Percentiles rank a stretch among this genome's conserved stretches.
Evolutionary conservation across 78 protist genomes (phyloP).

Genomic region (Guillardia theta): DNA sequence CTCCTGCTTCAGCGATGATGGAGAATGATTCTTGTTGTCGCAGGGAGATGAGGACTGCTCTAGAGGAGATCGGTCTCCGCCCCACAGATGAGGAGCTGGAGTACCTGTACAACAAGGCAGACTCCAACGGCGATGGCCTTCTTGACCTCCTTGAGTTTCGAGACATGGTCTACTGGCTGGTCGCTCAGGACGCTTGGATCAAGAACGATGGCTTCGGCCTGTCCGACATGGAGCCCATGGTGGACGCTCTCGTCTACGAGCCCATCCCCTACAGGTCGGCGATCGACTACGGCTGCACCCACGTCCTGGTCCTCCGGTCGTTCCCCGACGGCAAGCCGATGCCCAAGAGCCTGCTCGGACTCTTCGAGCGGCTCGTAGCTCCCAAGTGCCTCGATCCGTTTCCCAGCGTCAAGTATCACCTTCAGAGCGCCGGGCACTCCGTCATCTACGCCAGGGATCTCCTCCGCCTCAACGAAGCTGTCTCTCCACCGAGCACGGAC

Average conservation of each 20-base stretch:
- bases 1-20: too few relatives aligned
- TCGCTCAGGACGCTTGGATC: neutral
- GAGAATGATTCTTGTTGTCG: too few relatives aligned
- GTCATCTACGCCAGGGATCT: neutral
- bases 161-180: neutral
- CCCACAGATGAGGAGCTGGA: slow-evolving; percentile 21
- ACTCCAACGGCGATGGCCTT: neutral
- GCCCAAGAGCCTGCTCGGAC: neutral
- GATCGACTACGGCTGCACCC: neutral
- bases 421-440: neutral
- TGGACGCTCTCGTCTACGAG: slow-evolving; percentile 3
- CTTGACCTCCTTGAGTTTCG: neutral
- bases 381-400: slow-evolving; percentile 28
- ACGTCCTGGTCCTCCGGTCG: slow-evolving; percentile 24
- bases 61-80: neutral
- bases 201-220: neutral
- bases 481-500: neutral
- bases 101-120: neutral
- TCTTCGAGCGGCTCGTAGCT: neutral
- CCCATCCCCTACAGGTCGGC: neutral
- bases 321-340: slow-evolving; percentile 1
- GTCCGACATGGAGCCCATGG: neutral
- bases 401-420: neutral
- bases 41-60: neutral
- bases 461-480: neutral